Percentiles rank a stretch among this genome's conserved stretches.
Evolutionary conservation across 2,329 filamentous ascomycete species (phyloP).

Genomic region (Gremmenia infestans): DNA sequence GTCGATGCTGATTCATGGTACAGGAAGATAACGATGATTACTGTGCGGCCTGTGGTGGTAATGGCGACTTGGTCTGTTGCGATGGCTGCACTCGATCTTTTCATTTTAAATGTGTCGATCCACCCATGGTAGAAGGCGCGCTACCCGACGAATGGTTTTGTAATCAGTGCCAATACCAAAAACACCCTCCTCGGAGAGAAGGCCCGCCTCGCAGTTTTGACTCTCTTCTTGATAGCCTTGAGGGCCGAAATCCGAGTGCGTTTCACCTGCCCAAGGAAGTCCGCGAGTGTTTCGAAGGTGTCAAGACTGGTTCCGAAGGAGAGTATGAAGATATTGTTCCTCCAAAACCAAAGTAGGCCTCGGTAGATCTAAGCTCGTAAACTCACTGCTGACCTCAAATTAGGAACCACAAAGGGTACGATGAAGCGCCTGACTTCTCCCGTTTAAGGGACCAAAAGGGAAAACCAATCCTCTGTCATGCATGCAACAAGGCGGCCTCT

Average conservation of each 20-base stretch:
- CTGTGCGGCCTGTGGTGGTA: constrained; percentile 80
- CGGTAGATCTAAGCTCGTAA: neutral
- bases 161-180: constrained; percentile 58
- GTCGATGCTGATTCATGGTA: constrained; percentile 22
- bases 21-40: constrained; percentile 81
- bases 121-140: constrained; percentile 56
- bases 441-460: constrained; percentile 67
- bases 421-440: constrained; percentile 62
- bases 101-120: constrained; percentile 84
- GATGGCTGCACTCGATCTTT: constrained; percentile 88
- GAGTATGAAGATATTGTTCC: constrained; percentile 68
- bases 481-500: constrained; percentile 63
- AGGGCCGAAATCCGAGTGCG: constrained; percentile 64
- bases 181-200: constrained; percentile 33
- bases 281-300: constrained; percentile 73
- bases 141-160: constrained; percentile 82
- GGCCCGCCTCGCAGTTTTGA: constrained; percentile 53
- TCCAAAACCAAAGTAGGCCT: constrained; percentile 54
- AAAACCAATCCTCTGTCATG: constrained; percentile 70
- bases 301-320: constrained; percentile 69
- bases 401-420: constrained; percentile 46
- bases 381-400: constrained; percentile 3
- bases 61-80: constrained; percentile 84
- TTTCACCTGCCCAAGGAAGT: constrained; percentile 68
- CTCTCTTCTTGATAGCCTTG: constrained; percentile 57